Base-by-base conservation (phyloP, 352 stramenopile species). In the Thalassiosira ordinaria region DNA sequence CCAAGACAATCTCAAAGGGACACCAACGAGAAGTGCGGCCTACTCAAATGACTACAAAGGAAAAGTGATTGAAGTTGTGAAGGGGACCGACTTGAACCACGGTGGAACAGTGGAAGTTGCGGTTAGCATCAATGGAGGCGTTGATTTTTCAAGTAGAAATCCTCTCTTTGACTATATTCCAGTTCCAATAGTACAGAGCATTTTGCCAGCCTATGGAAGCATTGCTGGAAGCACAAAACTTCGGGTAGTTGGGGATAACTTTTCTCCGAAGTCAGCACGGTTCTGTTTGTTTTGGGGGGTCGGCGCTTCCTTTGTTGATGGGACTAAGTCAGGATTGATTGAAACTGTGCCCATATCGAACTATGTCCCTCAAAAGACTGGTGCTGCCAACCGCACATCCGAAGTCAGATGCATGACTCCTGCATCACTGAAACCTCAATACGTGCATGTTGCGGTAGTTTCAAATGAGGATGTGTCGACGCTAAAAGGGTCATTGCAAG, bases 21-120 rank as follows among this genome's bases (percentile, higher is more conserved):
- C 60, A n/a, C 65, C 75, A 27, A 80, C 80, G 24, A 70, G 64
- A 7, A 61, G 74, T 70, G 37, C 37, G 55, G 80, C 70, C 11
- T 68, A 68, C 35, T 78, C 53, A 63, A 24, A 73, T 14, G 76
- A 88, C 46, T 84, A 88, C 44, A 66, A 68, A 24, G 57, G 60
- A 66, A 62, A 53, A 61, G 66, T 82, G 26, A 79, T 69, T 29
- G 82, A 89, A 57, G 64, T 89, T 39, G 63, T 84, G 8, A 88
- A 87, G 67, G 89, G 89, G n/a, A 29, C 61, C n/a, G 73, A 86
- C 47, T 81, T 82, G 22, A 77, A 95, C 13, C 75, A 83, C 20
- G 89, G 90, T n/a, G 85, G 85, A 4, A 86, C 87, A 51, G 94
- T 97, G 7, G 78, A 94, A 13, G 67, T 98, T n/a, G 92, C 97